A percentile compares a stretch with the other conserved stretches of the same genome.
These are phyloP conservation scores for Xylariaceae sp. DNA, from an alignment of 2,329 filamentous ascomycete species.

Conservation along the genomic window DNA sequence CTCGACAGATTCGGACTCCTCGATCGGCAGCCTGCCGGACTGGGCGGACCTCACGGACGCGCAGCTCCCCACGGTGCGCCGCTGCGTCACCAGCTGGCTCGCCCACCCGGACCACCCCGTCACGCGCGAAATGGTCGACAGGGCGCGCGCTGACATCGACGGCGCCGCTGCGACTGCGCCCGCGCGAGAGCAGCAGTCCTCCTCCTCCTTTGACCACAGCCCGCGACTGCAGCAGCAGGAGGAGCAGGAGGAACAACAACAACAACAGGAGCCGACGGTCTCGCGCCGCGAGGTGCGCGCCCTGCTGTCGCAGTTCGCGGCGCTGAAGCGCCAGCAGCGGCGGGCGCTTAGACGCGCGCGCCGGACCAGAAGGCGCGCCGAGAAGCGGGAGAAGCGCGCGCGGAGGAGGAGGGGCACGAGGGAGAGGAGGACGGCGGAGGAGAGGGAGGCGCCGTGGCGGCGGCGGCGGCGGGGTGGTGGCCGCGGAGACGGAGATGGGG, in stretches of 20 bases:
- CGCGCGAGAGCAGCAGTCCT: constrained; percentile 5
- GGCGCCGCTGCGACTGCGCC: constrained; percentile 2
- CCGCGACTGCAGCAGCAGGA: neutral
- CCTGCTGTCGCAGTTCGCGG: constrained; percentile 37
- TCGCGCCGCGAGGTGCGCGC: constrained; percentile 25
- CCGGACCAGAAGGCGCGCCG: constrained; percentile 7
- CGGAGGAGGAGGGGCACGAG: neutral
- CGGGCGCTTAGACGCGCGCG: constrained; percentile 21
- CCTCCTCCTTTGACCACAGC: too few species aligned
- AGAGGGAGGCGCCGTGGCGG: too few species aligned
- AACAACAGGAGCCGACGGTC: constrained; percentile 4
- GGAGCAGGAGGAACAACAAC: constrained; percentile 2
- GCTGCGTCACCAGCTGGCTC: constrained; percentile 41
- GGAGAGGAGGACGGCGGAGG: constrained; percentile 5
- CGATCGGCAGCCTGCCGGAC: constrained; percentile 46
- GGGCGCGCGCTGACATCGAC: constrained; percentile 33
- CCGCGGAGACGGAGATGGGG: too few species aligned
- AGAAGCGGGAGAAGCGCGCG: constrained; percentile 1
- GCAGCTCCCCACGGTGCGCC: constrained; percentile 40
- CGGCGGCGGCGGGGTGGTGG: too few species aligned
- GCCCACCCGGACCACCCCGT: constrained; percentile 40
- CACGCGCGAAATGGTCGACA: constrained; percentile 36
- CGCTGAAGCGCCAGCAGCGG: constrained; percentile 32
- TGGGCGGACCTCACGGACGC: constrained; percentile 41
- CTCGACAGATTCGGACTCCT: constrained; percentile 29